A percentile compares a stretch with the other conserved stretches of the same genome.
phyloP scores from a whole-genome alignment of 2,329 filamentous ascomycete genomes.

The Phialemonium atrogriseum region DNA sequence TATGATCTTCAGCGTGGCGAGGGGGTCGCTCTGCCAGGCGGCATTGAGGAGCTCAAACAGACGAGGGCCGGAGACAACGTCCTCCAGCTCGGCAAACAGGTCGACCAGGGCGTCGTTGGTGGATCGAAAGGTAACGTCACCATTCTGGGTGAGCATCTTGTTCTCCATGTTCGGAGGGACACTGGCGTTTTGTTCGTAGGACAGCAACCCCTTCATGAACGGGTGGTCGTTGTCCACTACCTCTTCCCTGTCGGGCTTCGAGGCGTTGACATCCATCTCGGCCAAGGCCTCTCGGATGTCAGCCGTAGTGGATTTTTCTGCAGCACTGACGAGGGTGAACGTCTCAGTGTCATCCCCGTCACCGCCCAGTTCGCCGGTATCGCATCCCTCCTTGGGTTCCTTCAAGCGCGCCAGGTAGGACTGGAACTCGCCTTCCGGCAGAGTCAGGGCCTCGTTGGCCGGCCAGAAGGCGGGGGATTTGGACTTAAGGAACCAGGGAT shows the following conservation, averaged over 20 bases:
- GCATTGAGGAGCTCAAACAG: conserved; percentile 32
- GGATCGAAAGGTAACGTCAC: conserved; percentile 37
- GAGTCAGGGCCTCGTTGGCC: conserved; percentile 22
- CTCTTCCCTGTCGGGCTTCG: not conserved
- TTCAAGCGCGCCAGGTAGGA: conserved; percentile 10
- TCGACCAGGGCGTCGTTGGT: conserved; percentile 40
- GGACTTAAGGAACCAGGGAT: conserved; percentile 30
- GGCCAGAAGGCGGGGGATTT: conserved; percentile 30
- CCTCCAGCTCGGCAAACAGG: conserved; percentile 44
- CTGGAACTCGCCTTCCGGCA: conserved; percentile 23
- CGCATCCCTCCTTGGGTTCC: not conserved
- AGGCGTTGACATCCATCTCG: conserved; percentile 2
- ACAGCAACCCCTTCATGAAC: conserved; percentile 26
- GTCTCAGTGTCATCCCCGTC: conserved; percentile 5
- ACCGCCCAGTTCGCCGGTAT: not conserved
- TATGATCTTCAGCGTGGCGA: conserved; percentile 47
- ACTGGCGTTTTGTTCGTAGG: conserved; percentile 6
- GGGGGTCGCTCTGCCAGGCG: conserved; percentile 40
- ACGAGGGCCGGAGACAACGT: conserved; percentile 24
- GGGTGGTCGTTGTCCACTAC: conserved; percentile 11
- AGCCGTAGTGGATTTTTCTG: conserved; percentile 7
- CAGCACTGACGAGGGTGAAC: conserved; percentile 4
- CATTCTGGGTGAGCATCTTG: conserved; percentile 44
- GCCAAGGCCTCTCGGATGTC: conserved; percentile 6
- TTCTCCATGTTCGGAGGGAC: conserved; percentile 21